These are phyloP conservation scores for Fusarium sp. DNA, from an alignment of 2,329 filamentous ascomycete genomes.

Conservation along the genomic window DNA sequence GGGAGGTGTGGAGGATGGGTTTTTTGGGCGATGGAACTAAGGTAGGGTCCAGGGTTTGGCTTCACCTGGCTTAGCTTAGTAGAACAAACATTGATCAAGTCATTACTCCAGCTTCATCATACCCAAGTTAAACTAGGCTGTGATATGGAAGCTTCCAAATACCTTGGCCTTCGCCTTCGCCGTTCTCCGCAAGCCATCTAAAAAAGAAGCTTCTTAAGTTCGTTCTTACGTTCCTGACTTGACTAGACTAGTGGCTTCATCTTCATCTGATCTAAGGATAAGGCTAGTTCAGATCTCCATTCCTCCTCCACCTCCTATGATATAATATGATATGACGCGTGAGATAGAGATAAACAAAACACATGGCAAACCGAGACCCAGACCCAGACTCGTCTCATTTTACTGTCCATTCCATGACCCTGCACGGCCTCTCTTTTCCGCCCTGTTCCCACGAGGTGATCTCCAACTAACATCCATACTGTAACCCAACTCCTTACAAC, in stretches of 20 bases:
- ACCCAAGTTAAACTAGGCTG: no score
- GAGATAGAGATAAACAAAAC: neutral
- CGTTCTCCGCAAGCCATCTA: constrained; percentile 17
- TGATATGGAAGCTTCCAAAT: neutral
- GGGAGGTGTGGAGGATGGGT: constrained; percentile 20
- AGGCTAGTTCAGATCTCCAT: neutral
- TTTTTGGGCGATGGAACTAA: neutral
- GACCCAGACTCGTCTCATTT: neutral
- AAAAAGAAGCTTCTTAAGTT: neutral
- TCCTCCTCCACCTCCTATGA: neutral
- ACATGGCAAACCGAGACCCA: neutral
- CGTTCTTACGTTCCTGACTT: neutral
- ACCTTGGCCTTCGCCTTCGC: constrained; percentile 28
- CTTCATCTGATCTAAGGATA: neutral
- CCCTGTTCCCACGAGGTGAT: constrained; percentile 18
- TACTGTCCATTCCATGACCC: neutral
- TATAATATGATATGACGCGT: neutral
- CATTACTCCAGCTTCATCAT: no score
- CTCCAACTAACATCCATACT: neutral
- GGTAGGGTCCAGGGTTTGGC: constrained; percentile 21
- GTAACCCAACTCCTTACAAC: neutral
- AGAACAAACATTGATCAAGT: no score
- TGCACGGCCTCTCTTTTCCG: constrained; percentile 23
- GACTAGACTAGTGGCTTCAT: neutral
- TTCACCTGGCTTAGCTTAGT: neutral